Base-by-base conservation (phyloP, 768 basidiomycete species). In the Boletellus ananas region DNA sequence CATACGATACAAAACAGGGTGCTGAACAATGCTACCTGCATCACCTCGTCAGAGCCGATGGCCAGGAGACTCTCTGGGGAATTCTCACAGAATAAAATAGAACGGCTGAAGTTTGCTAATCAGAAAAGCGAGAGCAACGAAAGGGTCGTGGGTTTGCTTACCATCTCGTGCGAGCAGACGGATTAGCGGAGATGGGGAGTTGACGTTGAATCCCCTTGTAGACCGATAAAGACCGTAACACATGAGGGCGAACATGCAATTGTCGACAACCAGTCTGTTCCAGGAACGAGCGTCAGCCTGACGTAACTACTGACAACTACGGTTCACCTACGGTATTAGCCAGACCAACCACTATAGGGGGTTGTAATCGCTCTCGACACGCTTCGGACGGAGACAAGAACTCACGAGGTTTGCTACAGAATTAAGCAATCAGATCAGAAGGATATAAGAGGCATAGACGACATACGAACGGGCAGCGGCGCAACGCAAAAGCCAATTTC, bases 221-320 rank as follows among this genome's bases (percentile, higher is more conserved):
- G 42, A 23, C 14, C 29, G 49, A 29, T 21, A 18, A 34, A 67
- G 54, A 40, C 50, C 43, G 9, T 5, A 18, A 10, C 6, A 40
- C 14, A 58, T 25, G 14, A 50, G 2, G 1, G n/a, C 38, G n/a
- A 67, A 39, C 16, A 59, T 13, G 14, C 38, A 3, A 14, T 9
- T 40, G 14, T 64, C 62, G 3, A 67, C 36, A 18, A 11, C 1
- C 7, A 65, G 16, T 23, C 65, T 64, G 34, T 35, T 27, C 31
- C 29, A 1, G 1, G 6, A 13, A 34, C 47, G 29, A 49, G 45
- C 1, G 0, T n/a, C 20, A 34, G 16, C n/a, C 6, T 2, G 3
- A 10, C 1, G 7, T 17, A 9, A 20, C n/a, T 11, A 25, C 23
- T 25, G 23, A 6, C 23, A n/a, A 29, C 4, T 6, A n/a, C 13